Evolutionary conservation across 2,329 filamentous ascomycete genomes (phyloP).

Genomic region (Fusarium lateritium): DNA sequence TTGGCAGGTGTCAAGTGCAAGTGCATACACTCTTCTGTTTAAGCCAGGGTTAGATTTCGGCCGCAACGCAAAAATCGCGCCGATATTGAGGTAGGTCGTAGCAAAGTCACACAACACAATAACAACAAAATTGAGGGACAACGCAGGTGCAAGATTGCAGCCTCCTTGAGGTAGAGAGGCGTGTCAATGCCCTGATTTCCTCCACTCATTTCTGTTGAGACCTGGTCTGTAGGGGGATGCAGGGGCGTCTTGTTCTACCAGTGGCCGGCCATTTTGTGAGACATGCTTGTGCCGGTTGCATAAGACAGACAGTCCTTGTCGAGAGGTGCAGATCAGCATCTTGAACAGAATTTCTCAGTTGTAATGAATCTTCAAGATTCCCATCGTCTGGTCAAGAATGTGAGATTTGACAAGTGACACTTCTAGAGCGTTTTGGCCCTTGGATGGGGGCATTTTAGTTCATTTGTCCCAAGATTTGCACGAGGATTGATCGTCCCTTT

Average conservation of each 20-base stretch:
- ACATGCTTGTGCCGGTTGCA: slow-evolving; percentile 28
- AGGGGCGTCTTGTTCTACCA: slow-evolving; percentile 32
- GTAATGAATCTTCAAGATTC: background rate
- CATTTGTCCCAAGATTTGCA: slow-evolving; percentile 23
- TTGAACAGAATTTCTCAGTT: background rate
- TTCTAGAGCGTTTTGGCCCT: slow-evolving; percentile 1
- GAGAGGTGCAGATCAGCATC: slow-evolving; percentile 14
- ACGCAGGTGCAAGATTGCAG: slow-evolving; percentile 35
- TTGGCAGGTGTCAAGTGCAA: slow-evolving; percentile 16
- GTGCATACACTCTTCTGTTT: background rate
- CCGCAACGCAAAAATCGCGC: slow-evolving; percentile 4
- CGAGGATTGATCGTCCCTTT: slow-evolving; percentile 18
- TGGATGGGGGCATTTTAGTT: slow-evolving; percentile 21
- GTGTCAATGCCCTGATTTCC: slow-evolving; percentile 17
- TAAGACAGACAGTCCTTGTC: slow-evolving; percentile 22
- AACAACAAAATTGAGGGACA: slow-evolving; percentile 18
- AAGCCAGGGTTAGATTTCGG: background rate
- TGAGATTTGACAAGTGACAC: slow-evolving; percentile 10
- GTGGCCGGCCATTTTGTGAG: slow-evolving; percentile 30
- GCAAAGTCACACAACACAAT: slow-evolving; percentile 17
- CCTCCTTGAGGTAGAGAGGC: slow-evolving; percentile 9
- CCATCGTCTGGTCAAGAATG: background rate
- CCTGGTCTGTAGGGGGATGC: slow-evolving; percentile 33
- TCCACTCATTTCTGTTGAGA: slow-evolving; percentile 30
- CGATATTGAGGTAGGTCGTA: slow-evolving; percentile 11